Base-by-base conservation (phyloP, 805 yeast species). In the Ogataea trehaloabstinens region DNA sequence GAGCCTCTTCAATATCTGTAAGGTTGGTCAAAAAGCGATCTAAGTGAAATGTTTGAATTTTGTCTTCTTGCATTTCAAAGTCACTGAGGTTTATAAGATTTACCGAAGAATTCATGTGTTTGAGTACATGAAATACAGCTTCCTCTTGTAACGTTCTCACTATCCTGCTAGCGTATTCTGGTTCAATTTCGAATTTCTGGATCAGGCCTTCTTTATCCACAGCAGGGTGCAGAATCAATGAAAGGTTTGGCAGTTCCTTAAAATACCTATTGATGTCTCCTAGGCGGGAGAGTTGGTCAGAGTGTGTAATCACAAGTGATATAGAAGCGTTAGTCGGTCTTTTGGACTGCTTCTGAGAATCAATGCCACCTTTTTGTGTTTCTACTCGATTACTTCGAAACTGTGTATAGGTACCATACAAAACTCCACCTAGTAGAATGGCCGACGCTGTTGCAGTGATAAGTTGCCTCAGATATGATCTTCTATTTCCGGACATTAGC, bases 121-220 rank as follows among this genome's bases (percentile, higher is more conserved):
- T 76, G 17, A 77, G 63, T n/a, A 79, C 65, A 25, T 80, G 77
- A 61, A 76, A 71, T 10, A 76, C 55, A 2, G 84, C 81, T 10
- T 57, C 61, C 38, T 62, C 62, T 0, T 74, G 68, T n/a, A 67
- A 71, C 34, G 80, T 73, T 33, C 61, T 62, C 2, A 78, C 69
- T 10, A 73, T 48, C 36, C 70, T 66, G 42, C 55, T 56, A 16
- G 44, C 36, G 18, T 53, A 35, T 1, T 40, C 42, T 3, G 45
- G 29, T 3, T 60, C 56, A 2, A 66, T 40, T 10, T 52, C 37
- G 12, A 50, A 38, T 11, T 40, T 47, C 4, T 32, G 24, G 3
- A 55, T 31, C 13, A 56, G 25, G 11, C 44, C 40, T 2, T 34
- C 17, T 27, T 47, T 52, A 19, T 31, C 39, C 4, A 61, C 22